These are phyloP conservation scores for Volvox carteri DNA, from an alignment of 163 green algal species.

Conservation along the genomic window DNA sequence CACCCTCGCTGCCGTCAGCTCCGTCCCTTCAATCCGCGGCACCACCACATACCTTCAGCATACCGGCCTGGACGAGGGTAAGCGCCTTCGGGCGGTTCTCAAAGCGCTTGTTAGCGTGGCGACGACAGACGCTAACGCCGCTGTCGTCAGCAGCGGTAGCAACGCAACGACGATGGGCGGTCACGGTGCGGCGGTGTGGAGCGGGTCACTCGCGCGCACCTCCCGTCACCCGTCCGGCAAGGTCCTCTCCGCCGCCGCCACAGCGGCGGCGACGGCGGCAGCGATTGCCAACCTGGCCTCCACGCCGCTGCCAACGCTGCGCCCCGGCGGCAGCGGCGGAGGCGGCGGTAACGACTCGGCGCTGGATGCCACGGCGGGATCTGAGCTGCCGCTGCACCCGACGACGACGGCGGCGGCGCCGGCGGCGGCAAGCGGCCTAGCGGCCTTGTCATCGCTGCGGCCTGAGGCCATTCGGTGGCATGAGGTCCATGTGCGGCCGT, in stretches of 20 bases:
- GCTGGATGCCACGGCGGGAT: background rate
- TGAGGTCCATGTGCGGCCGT: conserved; percentile 38
- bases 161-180: background rate
- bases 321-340: too few species aligned
- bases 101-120: background rate
- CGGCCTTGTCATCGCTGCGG: background rate
- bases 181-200: background rate
- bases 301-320: background rate
- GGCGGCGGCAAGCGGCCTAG: background rate
- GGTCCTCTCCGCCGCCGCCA: background rate
- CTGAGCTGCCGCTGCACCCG: background rate
- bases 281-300: background rate
- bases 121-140: background rate
- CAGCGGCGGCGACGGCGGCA: background rate
- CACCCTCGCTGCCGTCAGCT: background rate
- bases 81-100: conserved; percentile 7
- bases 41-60: conserved; percentile 29
- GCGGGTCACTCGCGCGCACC: background rate
- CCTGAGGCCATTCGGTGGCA: conserved; percentile 22
- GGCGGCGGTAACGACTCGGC: background rate
- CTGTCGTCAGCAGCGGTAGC: background rate
- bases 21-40: background rate
- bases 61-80: background rate
- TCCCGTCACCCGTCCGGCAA: background rate
- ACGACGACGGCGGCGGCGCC: background rate